These are phyloP conservation scores for Pythium sukuiense DNA, from an alignment of 352 stramenopile genomes.

Conservation along the genomic window DNA sequence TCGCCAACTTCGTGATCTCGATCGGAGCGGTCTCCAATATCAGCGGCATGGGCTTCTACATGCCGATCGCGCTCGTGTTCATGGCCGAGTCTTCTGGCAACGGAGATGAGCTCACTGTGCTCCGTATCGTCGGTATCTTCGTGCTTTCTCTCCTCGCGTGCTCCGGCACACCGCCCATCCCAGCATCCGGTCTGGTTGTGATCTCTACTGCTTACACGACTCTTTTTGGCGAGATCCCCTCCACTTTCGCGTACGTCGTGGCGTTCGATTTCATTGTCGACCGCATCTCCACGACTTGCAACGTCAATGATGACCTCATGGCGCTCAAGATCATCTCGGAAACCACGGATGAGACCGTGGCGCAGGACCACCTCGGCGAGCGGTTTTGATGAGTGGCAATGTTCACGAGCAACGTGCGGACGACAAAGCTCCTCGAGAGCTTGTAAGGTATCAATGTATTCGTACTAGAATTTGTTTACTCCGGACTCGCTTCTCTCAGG, in stretches of 20 bases:
- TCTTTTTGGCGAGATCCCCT: conserved; percentile 58
- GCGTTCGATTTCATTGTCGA: conserved; percentile 75
- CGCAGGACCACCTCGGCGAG: conserved; percentile 54
- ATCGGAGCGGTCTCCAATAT: conserved; percentile 72
- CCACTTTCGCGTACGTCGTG: conserved; percentile 59
- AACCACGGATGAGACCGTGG: conserved; percentile 72
- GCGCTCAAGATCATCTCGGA: conserved; percentile 73
- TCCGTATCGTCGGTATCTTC: conserved; percentile 60
- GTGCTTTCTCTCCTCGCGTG: conserved; percentile 61
- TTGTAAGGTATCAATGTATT: too few species aligned
- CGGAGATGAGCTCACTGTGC: conserved; percentile 49
- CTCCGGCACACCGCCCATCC: conserved; percentile 54
- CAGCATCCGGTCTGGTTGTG: conserved; percentile 48
- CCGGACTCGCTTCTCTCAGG: too few species aligned
- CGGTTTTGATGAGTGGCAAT: too few species aligned
- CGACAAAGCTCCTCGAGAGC: too few species aligned
- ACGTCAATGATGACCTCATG: conserved; percentile 84
- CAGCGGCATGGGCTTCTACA: conserved; percentile 57
- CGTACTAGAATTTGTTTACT: too few species aligned
- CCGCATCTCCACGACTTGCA: conserved; percentile 61
- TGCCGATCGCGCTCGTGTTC: conserved; percentile 61
- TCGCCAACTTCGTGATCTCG: conserved; percentile 76
- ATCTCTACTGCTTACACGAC: conserved; percentile 71
- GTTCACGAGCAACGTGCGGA: too few species aligned
- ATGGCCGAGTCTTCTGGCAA: conserved; percentile 63